Base-by-base conservation (phyloP, 2,329 filamentous ascomycete genomes). In the Ceratocystis eucalypticola region DNA sequence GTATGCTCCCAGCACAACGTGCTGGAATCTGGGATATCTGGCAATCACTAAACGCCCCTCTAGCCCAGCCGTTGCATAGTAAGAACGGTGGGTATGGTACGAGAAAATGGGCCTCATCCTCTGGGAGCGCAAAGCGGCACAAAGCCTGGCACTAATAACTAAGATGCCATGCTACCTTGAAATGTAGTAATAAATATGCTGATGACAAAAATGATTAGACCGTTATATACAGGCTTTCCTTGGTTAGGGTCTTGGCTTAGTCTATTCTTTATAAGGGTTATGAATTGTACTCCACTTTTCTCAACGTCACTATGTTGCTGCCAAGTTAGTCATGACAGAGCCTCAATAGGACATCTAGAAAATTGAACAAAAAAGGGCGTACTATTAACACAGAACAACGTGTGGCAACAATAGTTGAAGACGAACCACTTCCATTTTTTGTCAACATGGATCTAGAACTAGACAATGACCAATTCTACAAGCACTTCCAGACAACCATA, bases 11-110 rank as follows among this genome's bases (percentile, higher is more conserved):
- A 0, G 88, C 89, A 6, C 83, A 84, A 65, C 80, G 95, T 57
- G 88, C 90, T 0, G 86, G 87, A 1, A 88, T 97, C 67, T 80
- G 83, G 71, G 91, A 96, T 73, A 87, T 97, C 74, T 99, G 95
- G 94, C 80, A 82, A 55, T 82, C 84, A 48, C 77, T 94, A 66
- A 88, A 83, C 69, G 77, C 76, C 37, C 72, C 82, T 61, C 72
- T 76, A 37, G 77, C 77, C 6, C 74, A 73, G 77, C 57, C 64
- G n/a, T 62, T 30, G 5, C 55, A 59, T 30, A 61, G 48, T 20
- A 73, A 71, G 2, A 73, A 73, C 55, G 70, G 74, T 55, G 69
- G 69, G 28, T 68, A 70, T 45, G 71, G 71, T 3, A 73, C 70
- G 30, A 70, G 70, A 70, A 53, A 66, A 61, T 59, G 55, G 48